Percentiles rank a stretch among this genome's conserved stretches.
phyloP scores from a whole-genome alignment of 345 rosid genomes.

The Lepidium africanum region DNA sequence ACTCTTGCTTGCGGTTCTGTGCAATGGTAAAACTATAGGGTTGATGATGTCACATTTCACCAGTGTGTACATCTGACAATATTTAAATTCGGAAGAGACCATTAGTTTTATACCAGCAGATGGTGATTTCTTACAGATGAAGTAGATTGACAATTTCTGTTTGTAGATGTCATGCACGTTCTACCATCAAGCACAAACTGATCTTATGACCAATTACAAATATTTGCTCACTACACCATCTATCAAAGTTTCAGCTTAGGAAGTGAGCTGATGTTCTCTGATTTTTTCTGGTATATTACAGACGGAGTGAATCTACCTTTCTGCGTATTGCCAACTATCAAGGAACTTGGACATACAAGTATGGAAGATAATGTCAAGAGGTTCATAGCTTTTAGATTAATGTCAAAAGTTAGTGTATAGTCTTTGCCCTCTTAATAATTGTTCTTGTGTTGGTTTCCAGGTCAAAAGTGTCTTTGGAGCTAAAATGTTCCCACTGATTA shows the following conservation, averaged over 20 bases:
- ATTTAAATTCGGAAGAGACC: constrained; percentile 88
- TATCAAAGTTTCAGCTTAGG: no score
- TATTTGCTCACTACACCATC: no score
- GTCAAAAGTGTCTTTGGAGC: no score
- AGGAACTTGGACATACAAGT: background rate
- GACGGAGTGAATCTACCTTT: constrained; percentile 99
- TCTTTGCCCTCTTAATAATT: no score
- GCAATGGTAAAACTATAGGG: constrained; percentile 95
- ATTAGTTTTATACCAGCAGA: constrained; percentile 98
- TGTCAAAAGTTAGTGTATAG: background rate
- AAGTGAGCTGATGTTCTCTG: background rate
- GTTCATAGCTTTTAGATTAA: background rate
- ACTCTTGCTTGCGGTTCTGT: background rate
- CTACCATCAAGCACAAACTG: background rate
- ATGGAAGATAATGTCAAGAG: background rate
- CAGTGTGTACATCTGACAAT: constrained; percentile 98
- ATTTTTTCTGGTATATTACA: constrained; percentile 63
- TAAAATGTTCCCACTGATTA: background rate
- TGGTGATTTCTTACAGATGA: constrained; percentile 98
- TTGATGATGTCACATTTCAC: constrained; percentile 98
- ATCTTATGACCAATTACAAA: background rate
- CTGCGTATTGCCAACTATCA: constrained; percentile 67
- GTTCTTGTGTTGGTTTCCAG: no score
- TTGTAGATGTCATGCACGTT: background rate
- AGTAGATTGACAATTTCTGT: constrained; percentile 42